phyloP scores from a whole-genome alignment of 352 stramenopile genomes.

The Pythium inflatum region DNA sequence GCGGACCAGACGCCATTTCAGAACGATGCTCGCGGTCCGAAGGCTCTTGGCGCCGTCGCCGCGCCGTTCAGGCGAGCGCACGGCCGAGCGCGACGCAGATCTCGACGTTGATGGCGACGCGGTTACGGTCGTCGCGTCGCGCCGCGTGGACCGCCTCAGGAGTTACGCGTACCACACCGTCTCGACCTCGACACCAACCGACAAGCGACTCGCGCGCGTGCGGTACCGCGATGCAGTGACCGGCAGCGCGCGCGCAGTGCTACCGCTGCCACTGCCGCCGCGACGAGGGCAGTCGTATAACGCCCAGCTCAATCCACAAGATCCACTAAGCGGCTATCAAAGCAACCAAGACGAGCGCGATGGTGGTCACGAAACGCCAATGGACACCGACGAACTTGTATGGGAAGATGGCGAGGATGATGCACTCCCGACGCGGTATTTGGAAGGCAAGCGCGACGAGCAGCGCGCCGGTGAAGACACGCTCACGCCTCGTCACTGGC shows the following conservation, averaged over 20 bases:
- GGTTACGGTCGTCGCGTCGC: constrained; percentile 30
- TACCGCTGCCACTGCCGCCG: constrained; percentile 26
- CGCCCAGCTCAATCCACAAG: constrained; percentile 18
- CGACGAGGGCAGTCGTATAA: neutral
- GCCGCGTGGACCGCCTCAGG: constrained; percentile 1
- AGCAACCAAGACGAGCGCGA: constrained; percentile 23
- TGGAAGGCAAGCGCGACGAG: constrained; percentile 16
- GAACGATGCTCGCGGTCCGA: neutral
- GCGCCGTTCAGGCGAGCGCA: constrained; percentile 37
- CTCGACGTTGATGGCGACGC: constrained; percentile 7
- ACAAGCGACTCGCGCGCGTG: constrained; percentile 39
- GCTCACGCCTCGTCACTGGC: constrained; percentile 15
- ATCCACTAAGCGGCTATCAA: neutral
- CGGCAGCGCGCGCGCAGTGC: constrained; percentile 4
- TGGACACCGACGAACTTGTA: no score
- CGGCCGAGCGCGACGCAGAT: constrained; percentile 34
- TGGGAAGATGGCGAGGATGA: constrained; percentile 18
- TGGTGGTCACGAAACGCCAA: no score
- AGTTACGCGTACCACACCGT: constrained; percentile 51
- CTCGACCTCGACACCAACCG: constrained; percentile 55
- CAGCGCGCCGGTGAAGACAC: constrained; percentile 29
- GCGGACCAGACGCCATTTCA: neutral
- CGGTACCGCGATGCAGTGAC: constrained; percentile 18
- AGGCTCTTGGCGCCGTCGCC: neutral
- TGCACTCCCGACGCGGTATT: neutral